phyloP scores from a whole-genome alignment of 257 asterid species.

The Rehmannia glutinosa region DNA sequence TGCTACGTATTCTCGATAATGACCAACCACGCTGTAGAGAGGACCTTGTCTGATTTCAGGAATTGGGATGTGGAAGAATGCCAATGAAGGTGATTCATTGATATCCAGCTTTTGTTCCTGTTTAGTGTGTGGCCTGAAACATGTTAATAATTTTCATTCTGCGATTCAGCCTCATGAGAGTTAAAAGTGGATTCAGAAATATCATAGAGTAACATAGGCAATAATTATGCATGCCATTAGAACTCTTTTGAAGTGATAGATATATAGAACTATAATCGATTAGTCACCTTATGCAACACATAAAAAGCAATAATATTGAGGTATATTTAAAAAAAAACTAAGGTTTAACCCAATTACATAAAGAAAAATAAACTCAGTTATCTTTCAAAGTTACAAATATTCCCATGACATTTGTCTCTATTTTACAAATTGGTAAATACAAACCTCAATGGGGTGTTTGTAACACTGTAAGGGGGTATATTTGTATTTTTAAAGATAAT shows the following conservation, averaged over 20 bases:
- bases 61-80: conserved; percentile 94
- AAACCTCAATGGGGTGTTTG: not conserved
- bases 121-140: conserved; percentile 43
- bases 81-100: conserved; percentile 46
- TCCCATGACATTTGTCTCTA: not conserved
- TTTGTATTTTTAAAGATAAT: not conserved
- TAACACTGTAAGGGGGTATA: no score
- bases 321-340: not conserved
- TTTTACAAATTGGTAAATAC: not conserved
- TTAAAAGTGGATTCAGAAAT: no score
- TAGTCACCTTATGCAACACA: no score
- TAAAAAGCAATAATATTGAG: no score
- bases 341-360: not conserved
- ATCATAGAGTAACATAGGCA: no score
- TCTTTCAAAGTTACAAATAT: not conserved
- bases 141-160: conserved; percentile 39
- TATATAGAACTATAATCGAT: no score
- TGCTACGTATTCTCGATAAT: conserved; percentile 54
- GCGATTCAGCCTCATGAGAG: no score
- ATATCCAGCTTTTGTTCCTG: conserved; percentile 45
- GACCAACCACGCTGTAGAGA: conserved; percentile 50
- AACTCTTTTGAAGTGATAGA: no score
- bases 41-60: conserved; percentile 88
- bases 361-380: not conserved
- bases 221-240: no score